A percentile compares a stretch with the other conserved stretches of the same genome.
Evolutionary conservation across 345 rosid species (phyloP).

Genomic region (Moringa oleifera): DNA sequence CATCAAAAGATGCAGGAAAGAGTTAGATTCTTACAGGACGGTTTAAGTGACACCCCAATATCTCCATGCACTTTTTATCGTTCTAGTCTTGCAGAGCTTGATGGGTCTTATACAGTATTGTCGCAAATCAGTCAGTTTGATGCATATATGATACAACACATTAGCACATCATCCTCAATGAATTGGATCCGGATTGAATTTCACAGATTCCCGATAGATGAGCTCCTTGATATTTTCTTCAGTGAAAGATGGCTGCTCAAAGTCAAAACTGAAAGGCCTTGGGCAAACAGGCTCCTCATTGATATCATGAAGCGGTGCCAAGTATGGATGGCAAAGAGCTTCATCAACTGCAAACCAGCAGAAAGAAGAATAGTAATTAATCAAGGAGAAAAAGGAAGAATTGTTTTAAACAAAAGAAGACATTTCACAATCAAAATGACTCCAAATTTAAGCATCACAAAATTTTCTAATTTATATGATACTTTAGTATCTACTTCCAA

Average conservation of each 20-base stretch:
- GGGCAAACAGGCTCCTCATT: constrained; percentile 83
- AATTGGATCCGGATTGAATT: constrained; percentile 71
- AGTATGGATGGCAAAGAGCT: constrained; percentile 80
- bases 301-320: constrained; percentile 82
- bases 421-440: neutral
- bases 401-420: neutral
- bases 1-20: neutral
- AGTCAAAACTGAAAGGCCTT: constrained; percentile 78
- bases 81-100: constrained; percentile 9
- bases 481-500: no score
- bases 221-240: constrained; percentile 97
- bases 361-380: neutral
- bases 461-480: neutral
- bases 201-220: constrained; percentile 84
- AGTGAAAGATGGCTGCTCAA: constrained; percentile 88
- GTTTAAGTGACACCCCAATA: neutral
- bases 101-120: constrained; percentile 12
- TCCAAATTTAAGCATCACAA: constrained; percentile 3
- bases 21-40: neutral
- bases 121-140: constrained; percentile 11
- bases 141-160: neutral
- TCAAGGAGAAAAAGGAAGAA: neutral
- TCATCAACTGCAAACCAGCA: constrained; percentile 61
- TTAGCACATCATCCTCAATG: constrained; percentile 28
- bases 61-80: neutral